Evolutionary conservation across 2,329 filamentous ascomycete genomes (phyloP), one percentile per base, ranked within the genome.

Genomic region (Magnaporthiopsis rhizophila): DNA sequence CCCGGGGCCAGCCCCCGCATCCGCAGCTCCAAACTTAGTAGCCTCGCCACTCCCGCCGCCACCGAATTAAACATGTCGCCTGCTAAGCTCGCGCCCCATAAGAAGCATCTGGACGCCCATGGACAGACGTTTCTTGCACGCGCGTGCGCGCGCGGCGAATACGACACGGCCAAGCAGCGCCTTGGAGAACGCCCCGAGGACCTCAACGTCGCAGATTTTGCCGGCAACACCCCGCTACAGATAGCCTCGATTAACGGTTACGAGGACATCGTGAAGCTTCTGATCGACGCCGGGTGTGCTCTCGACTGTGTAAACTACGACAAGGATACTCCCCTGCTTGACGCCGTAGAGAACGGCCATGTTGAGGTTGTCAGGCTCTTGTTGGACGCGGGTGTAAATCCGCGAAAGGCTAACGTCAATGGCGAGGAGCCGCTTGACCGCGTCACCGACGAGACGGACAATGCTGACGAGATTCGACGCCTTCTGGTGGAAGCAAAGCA

Each of bases 331-430:
- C 95, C 95, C 34, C 83, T 99, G 50, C 89, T 99, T 64, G 95
- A 99, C 78, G 95, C 95, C 6, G 92, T 98, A 34, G 95, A 98
- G 70, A 99, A 99, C 71, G 91, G 91, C 0, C 93, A 99, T 72
- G 74, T 97, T 9, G 90, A 90, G 24, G 94, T 98, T 4, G 90
- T 99, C 58, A 91, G 87, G 71, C 80, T 97, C 12, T 79, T 99
- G 45, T 81, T 99, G 2, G 86, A 89, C 64, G 89, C 93, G 65
- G 94, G 93, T 13, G 94, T 96, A 15, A 96, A 99, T 72, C 95
- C 95, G 61, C 88, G 92, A 62, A 90, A 92, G 69, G 88, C 92
- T 60, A 97, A 98, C 73, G 88, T 91, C n/a, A 89, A 92, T 70
- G 95, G 95, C 6, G 89, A 97, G 72, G 92, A 97, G 71, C 94